Conservation (phyloP, 805 yeast species). For the Yarrowia keelungensis region DNA sequence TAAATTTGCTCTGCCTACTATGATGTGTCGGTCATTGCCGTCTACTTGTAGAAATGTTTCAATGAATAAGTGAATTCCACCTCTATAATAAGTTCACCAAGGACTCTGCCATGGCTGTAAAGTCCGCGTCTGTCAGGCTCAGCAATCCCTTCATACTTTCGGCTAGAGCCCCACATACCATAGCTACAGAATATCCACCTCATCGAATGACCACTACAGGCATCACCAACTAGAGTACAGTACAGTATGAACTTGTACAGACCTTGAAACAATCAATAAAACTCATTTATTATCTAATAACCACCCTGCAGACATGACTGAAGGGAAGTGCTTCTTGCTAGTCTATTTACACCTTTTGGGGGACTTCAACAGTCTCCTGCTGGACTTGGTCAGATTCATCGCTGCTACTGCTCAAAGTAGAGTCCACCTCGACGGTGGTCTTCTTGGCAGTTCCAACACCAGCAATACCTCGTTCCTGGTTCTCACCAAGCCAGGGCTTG, state of each 20-base stretch:
- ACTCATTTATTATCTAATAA: conserved; percentile 19
- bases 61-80: no score
- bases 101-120: not conserved
- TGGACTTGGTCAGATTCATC: conserved; percentile 16
- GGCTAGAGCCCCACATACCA: not conserved
- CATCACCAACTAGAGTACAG: no score
- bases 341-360: conserved; percentile 9
- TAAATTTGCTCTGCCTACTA: no score
- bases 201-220: no score
- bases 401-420: conserved; percentile 16
- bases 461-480: conserved; percentile 46
- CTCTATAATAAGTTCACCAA: no score
- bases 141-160: not conserved
- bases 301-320: conserved; percentile 19
- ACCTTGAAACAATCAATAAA: not conserved
- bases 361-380: conserved; percentile 6
- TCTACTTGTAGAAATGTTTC: no score
- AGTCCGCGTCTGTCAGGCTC: not conserved
- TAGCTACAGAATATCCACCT: no score
- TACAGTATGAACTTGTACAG: no score
- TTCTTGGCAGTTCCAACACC: conserved; percentile 48
- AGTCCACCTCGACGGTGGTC: conserved; percentile 27
- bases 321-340: not conserved
- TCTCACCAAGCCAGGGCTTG: conserved; percentile 54
- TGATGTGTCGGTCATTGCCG: no score